Evolutionary conservation across 2,329 filamentous ascomycete genomes (phyloP).

Genomic region (Aspergillus persii): DNA sequence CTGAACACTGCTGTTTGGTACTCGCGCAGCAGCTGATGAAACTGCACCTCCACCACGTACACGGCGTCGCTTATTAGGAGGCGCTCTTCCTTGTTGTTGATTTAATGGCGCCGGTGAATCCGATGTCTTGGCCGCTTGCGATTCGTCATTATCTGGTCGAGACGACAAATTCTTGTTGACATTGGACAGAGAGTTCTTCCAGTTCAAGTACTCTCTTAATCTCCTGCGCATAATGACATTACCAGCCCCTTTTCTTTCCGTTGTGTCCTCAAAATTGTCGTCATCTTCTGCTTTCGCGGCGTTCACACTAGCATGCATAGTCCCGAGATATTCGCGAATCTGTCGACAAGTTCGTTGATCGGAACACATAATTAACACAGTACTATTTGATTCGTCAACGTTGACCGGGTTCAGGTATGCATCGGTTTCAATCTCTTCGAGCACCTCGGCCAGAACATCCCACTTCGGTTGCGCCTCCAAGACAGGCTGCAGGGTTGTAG

Average conservation of each 20-base stretch:
- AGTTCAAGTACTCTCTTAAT: constrained; percentile 79
- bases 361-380: constrained; percentile 92
- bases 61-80: constrained; percentile 81
- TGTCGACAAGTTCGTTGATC: constrained; percentile 84
- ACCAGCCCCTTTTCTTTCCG: constrained; percentile 66
- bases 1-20: constrained; percentile 70
- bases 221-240: constrained; percentile 87
- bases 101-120: constrained; percentile 20
- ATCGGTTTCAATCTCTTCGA: constrained; percentile 91
- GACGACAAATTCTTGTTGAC: constrained; percentile 60
- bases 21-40: constrained; percentile 59
- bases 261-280: constrained; percentile 49
- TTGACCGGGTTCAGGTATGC: constrained; percentile 75
- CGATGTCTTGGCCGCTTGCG: constrained; percentile 20
- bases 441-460: constrained; percentile 79
- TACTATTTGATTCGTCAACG: constrained; percentile 85
- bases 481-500: constrained; percentile 69
- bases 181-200: constrained; percentile 86
- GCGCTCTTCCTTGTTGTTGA: constrained; percentile 59
- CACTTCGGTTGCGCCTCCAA: constrained; percentile 96
- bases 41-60: constrained; percentile 72
- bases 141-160: constrained; percentile 25
- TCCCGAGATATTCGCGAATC: constrained; percentile 84
- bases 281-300: constrained; percentile 39
- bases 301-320: constrained; percentile 70